Evolutionary conservation across 306 rosid species (phyloP), one percentile per base, ranked within the genome.

Genomic region (Vigna angularis): DNA sequence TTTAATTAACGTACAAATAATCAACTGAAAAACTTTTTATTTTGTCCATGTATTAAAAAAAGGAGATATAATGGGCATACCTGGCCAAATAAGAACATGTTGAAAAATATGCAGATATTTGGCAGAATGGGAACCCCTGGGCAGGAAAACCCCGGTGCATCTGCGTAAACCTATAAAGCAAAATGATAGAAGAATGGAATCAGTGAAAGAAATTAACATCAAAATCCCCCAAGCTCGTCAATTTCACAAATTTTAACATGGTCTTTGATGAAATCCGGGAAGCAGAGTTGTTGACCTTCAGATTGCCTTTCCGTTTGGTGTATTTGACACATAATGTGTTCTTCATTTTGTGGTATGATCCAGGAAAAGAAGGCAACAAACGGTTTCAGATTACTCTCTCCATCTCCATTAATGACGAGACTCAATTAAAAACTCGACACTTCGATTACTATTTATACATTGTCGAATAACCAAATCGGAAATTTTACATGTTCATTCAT

Each of bases 51-150:
- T 14, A 70, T 78, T 24, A 55, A 55, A 18, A 20, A 76, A 73
- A 62, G 13, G 57, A 47, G 32, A 59, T 64, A 59, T 42, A 15
- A 9, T 50, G 73, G 40, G 61, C 70, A 62, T 88, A 91, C 99
- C 96, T 95, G 99, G 42, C 88, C 99, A 77, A 93, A 95, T 72
- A 91, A 85, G 85, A 93, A 93, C 91, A 91, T 84, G 93, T 91
- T 95, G 79, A 95, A 93, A 84, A 95, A 91, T 76, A 95, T 91
- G 96, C 97, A 91, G 75, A 90, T 47, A 32, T 73, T 76, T 13
- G 99, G 99, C 63, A 95, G 84, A 84, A 80, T 10, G 61, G 98
- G 97, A 79, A 95, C 97, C 70, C 97, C 84, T 10, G 99, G 99
- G 65, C 99, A 95, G 69, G 96, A 88, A 89, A 95, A 95, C 79